A percentile compares a stretch with the other conserved stretches of the same genome.
Evolutionary conservation across 345 rosid genomes (phyloP).

Genomic region (Melastoma malabathricum): DNA sequence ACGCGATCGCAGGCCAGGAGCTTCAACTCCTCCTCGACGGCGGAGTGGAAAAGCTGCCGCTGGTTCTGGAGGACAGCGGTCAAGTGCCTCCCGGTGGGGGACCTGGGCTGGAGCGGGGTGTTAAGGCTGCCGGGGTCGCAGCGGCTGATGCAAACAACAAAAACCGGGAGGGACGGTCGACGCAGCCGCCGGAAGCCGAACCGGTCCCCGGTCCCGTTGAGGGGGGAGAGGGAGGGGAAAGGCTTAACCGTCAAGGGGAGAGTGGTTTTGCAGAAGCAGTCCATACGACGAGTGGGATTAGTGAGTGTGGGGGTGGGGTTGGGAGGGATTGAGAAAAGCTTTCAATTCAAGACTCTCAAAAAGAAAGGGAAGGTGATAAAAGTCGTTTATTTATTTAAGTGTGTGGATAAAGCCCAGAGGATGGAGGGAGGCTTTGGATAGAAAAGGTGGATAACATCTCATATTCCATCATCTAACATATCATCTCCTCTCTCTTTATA

Average conservation of each 20-base stretch:
- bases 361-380: too few relatives aligned
- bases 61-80: constrained; percentile 67
- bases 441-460: too few relatives aligned
- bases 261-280: not conserved
- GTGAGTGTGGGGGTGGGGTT: too few relatives aligned
- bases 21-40: constrained; percentile 68
- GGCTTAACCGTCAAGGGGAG: not conserved
- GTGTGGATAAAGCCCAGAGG: too few relatives aligned
- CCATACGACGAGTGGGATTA: not conserved
- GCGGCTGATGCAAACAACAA: constrained; percentile 55
- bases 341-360: too few relatives aligned
- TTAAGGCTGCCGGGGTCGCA: constrained; percentile 77
- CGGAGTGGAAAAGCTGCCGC: constrained; percentile 54
- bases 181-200: constrained; percentile 1
- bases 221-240: constrained; percentile 1
- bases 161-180: constrained; percentile 8
- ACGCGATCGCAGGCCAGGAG: constrained; percentile 48
- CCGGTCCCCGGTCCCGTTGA: not conserved
- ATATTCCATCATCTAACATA: too few relatives aligned
- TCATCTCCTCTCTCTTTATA: too few relatives aligned
- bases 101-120: constrained; percentile 65
- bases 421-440: too few relatives aligned
- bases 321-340: too few relatives aligned
- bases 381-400: too few relatives aligned
- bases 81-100: constrained; percentile 56